Base-by-base conservation (phyloP, 441 rosid species). In the Euphorbia neoarborescens region DNA sequence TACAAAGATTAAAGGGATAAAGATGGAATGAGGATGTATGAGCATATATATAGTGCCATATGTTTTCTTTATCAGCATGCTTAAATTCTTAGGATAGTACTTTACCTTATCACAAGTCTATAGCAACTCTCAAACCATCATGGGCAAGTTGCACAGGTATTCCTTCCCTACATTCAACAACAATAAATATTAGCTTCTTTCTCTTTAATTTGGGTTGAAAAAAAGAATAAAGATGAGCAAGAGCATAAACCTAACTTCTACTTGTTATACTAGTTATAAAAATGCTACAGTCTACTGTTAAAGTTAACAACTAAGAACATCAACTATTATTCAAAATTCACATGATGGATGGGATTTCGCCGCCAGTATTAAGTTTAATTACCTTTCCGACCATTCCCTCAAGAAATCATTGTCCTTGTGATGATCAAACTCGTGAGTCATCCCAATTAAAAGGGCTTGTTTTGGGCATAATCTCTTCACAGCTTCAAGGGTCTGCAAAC, bases 401-500 rank as follows among this genome's bases (percentile, higher is more conserved):
- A 94, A 84, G 76, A 81, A 86, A 53, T 82, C 90, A 54, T 92
- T 92, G 86, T 88, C 97, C 82, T 81, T 85, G 71, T 84, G 57
- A 81, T 94, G 97, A 78, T 94, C 97, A 71, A 92, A 89, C 70
- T 88, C 89, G 66, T 94, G 99, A 46, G 90, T 88, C 99, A 92
- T 87, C 70, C 99, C 98, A 24, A 88, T 77, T 58, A 94, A 73
- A 53, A 92, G 87, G 79, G 96, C 97, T 70, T 72, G 86, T 80
- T 89, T 90, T 5, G 99, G 98, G 73, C 85, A 76, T 59, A 94
- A 70, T 77, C 85, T 88, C 86, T 85, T 92, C 77, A 92, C 80
- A n/a, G 96, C 86, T 50, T 90, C 95, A 60, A 94, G 89, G 69
- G 87, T 81, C 98, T 94, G 87, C 50, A 59, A n/a, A 7, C 38